phyloP scores from a whole-genome alignment of 1,139 yeast genomes.

The Yamadazyma trypodendri region DNA sequence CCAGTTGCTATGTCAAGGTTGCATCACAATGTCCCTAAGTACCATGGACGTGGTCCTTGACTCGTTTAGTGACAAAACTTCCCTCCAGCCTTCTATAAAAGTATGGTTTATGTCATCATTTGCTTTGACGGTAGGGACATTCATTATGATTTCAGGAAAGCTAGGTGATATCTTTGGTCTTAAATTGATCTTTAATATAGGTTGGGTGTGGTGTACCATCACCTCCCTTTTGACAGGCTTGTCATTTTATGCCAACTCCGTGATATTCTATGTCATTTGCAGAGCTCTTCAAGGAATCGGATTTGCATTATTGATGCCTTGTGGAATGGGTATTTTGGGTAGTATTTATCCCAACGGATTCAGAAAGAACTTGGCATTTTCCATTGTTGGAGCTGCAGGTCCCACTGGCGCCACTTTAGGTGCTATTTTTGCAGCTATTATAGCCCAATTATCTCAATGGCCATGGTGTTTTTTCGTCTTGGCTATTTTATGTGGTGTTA shows the following conservation, averaged over 20 bases:
- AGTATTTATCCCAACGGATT: constrained; percentile 44
- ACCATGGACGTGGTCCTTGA: constrained; percentile 38
- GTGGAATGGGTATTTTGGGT: constrained; percentile 29
- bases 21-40: constrained; percentile 39
- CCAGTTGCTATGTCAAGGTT: constrained; percentile 39
- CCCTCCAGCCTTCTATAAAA: constrained; percentile 20
- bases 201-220: constrained; percentile 43
- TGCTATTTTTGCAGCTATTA: constrained; percentile 47
- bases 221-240: constrained; percentile 52
- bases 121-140: constrained; percentile 57
- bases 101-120: constrained; percentile 61
- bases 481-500: constrained; percentile 32
- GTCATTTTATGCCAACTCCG: constrained; percentile 41
- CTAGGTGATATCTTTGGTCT: constrained; percentile 57
- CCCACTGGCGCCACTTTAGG: constrained; percentile 56
- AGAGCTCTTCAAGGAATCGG: constrained; percentile 59
- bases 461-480: constrained; percentile 54
- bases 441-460: constrained; percentile 46
- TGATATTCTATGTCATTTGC: constrained; percentile 47
- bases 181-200: constrained; percentile 38
- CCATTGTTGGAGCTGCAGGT: constrained; percentile 53
- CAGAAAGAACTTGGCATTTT: constrained; percentile 51
- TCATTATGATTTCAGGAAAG: constrained; percentile 59
- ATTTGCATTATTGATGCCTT: constrained; percentile 39
- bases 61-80: constrained; percentile 20